These are phyloP conservation scores for Dalbergia cochinchinensis DNA, from an alignment of 306 rosid species.

Conservation along the genomic window DNA sequence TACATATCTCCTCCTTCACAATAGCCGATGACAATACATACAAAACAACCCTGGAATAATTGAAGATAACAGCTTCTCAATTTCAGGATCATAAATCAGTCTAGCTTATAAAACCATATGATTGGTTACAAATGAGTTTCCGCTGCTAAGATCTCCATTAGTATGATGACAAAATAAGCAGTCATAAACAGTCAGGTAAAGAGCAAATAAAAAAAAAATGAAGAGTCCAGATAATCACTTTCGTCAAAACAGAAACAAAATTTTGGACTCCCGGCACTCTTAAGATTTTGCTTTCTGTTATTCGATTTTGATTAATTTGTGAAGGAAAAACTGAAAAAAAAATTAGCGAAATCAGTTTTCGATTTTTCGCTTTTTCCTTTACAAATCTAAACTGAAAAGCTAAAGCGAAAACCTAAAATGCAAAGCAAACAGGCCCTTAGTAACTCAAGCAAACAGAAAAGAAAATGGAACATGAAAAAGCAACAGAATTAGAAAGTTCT, in stretches of 20 bases:
- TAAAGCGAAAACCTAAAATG: no score
- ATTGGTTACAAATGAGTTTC: conserved; percentile 14
- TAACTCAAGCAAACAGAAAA: conserved; percentile 9
- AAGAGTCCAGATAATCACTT: neutral
- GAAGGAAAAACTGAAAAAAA: no score
- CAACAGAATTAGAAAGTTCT: conserved; percentile 31
- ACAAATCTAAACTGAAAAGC: no score
- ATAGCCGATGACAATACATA: conserved; percentile 89
- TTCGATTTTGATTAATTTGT: no score
- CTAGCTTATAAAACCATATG: conserved; percentile 27
- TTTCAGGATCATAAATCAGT: conserved; percentile 39
- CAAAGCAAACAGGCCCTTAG: no score
- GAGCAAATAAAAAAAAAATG: conserved; percentile 22
- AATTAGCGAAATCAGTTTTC: no score
- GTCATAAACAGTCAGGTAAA: conserved; percentile 5
- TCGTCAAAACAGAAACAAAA: conserved; percentile 18
- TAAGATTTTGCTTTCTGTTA: no score
- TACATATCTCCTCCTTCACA: conserved; percentile 99
- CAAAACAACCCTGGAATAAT: conserved; percentile 89
- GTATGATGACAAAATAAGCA: conserved; percentile 5
- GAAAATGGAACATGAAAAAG: neutral
- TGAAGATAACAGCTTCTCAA: conserved; percentile 43
- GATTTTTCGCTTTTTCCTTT: no score
- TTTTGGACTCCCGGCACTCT: neutral
- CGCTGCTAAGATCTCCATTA: neutral